Evolutionary conservation across 768 basidiomycete species (phyloP), one percentile per base, ranked within the genome.

Genomic region (Pholiota microspora): DNA sequence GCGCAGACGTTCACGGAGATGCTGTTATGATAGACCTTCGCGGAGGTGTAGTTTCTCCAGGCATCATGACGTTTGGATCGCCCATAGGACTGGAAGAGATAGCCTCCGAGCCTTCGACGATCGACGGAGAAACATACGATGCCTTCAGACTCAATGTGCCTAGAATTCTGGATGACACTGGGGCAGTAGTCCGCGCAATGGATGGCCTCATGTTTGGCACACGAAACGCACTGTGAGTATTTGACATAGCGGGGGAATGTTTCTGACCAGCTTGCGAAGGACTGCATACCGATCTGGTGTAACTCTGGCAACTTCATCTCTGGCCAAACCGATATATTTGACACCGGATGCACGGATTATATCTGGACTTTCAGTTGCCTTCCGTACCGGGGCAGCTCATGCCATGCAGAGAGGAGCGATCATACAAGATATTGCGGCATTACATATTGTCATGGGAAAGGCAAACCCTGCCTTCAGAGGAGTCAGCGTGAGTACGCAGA

Each of bases 51-150:
- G 78, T 88, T 46, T 71, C 75, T 9, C 88, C 92, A 13, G 89
- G 88, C 4, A 64, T 93, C 54, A 77, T 81, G 77, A 69, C 80
- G 0, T 78, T 78, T 60, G 93, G 93, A 2, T 82, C 89, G 15
- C 71, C 80, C 18, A 66, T 96, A 21, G 93, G 92, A 4, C 63
- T 92, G 31, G 83, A 83, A 65, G 92, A 93, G 66, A 94, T 94
- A 29, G 69, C 72, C 15, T 72, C 75, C 23, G 93, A 94, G 66
- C 72, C 80, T 21, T 83, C 85, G 10, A 94, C 87, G 5, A 76
- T 76, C 13, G 86, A 86, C 51, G 85, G 85, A 1, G 70, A 73
- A 40, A 78, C 80, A 8, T 79, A 77, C 35, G 84, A 89, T 59
- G 82, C 89, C 34, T 73, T 86, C 66, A 58, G 52, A 38, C 56